Evolutionary conservation across 495 filamentous ascomycete species (phyloP).

Genomic region (Apiosordaria backusii): DNA sequence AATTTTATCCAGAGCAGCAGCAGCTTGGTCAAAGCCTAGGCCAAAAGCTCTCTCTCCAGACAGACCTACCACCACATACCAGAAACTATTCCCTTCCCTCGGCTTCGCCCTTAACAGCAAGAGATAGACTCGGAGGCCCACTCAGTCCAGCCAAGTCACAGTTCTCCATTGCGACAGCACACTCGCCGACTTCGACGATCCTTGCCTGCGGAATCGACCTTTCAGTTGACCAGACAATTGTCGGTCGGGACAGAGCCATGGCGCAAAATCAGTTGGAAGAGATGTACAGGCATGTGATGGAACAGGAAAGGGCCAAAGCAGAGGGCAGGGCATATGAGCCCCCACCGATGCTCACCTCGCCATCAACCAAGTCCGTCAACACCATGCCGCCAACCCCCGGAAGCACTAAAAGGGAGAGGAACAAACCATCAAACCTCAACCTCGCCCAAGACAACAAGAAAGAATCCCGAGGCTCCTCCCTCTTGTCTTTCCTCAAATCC

Average conservation of each 20-base stretch:
- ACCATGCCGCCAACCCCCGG: constrained; percentile 19
- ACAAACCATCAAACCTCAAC: constrained; percentile 47
- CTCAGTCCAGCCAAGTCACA: constrained; percentile 45
- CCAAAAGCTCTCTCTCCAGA: constrained; percentile 17
- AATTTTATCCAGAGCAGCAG: constrained; percentile 11
- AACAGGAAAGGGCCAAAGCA: constrained; percentile 69
- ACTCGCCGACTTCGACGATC: constrained; percentile 45
- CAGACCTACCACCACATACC: constrained; percentile 32
- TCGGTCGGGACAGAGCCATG: constrained; percentile 66
- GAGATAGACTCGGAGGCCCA: constrained; percentile 32
- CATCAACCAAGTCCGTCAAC: constrained; percentile 33
- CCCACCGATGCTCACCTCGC: constrained; percentile 27
- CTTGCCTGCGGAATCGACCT: constrained; percentile 39
- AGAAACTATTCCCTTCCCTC: constrained; percentile 46
- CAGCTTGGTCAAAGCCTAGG: not conserved
- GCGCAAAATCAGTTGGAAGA: constrained; percentile 79
- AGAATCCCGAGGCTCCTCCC: constrained; percentile 48
- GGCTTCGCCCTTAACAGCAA: constrained; percentile 19
- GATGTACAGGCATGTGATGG: constrained; percentile 88
- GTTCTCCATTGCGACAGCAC: constrained; percentile 49
- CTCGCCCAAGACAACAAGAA: constrained; percentile 39
- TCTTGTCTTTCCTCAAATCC: constrained; percentile 52
- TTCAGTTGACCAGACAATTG: constrained; percentile 67
- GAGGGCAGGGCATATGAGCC: constrained; percentile 41
- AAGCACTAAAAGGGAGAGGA: constrained; percentile 32